These are phyloP conservation scores for Acanthamoeba lugdunensis DNA, from an alignment of 208 protist species.

Conservation along the genomic window DNA sequence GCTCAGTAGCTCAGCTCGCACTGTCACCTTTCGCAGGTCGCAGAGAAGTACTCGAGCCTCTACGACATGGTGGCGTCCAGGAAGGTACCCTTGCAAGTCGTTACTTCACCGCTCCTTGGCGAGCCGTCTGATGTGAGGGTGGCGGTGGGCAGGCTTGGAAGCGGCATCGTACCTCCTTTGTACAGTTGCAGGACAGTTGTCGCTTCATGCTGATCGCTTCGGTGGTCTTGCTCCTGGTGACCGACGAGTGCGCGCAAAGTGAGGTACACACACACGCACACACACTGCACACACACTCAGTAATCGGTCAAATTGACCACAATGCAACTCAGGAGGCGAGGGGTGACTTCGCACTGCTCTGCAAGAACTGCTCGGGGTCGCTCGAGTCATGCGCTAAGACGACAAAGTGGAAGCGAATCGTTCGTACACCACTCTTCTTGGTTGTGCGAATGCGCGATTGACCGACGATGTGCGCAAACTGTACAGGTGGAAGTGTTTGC, in stretches of 20 bases:
- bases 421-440: not conserved
- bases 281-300: too few relatives aligned
- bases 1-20: too few relatives aligned
- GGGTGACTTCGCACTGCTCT: slow-evolving; percentile 39
- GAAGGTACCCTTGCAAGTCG: not conserved
- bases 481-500: slow-evolving; percentile 14
- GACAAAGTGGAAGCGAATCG: slow-evolving; percentile 38
- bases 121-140: too few relatives aligned
- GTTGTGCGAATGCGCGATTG: too few relatives aligned
- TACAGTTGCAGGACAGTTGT: slow-evolving; percentile 26
- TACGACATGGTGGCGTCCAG: slow-evolving; percentile 29
- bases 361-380: slow-evolving; percentile 47
- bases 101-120: too few relatives aligned
- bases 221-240: not conserved
- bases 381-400: slow-evolving; percentile 25
- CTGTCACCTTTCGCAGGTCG: not conserved
- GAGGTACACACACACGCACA: not conserved
- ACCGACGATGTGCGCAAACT: not conserved
- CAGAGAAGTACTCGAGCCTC: not conserved
- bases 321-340: not conserved
- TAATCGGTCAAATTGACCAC: not conserved
- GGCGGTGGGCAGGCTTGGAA: slow-evolving; percentile 33
- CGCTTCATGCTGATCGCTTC: slow-evolving; percentile 28
- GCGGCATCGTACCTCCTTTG: slow-evolving; percentile 40
- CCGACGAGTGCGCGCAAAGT: slow-evolving; percentile 35